A percentile compares a stretch with the other conserved stretches of the same genome.
Conservation (phyloP, 2,329 filamentous ascomycete species). For the Botryotinia globosa region DNA sequence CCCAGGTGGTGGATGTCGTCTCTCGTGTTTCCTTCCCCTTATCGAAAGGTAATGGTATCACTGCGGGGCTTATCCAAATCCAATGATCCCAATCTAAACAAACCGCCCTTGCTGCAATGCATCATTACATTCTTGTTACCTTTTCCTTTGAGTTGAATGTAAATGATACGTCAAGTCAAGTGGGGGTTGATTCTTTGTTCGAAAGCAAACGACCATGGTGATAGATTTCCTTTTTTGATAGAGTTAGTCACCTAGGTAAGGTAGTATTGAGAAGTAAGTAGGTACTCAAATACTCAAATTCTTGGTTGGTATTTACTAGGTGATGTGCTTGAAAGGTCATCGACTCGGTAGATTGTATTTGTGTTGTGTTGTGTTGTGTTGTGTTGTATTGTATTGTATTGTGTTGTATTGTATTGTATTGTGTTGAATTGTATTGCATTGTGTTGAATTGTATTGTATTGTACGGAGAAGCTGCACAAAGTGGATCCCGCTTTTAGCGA, state of each 20-base stretch:
- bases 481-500: conserved; percentile 19
- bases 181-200: conserved; percentile 5
- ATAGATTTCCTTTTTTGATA: not conserved
- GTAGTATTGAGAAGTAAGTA: not conserved
- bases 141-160: not conserved
- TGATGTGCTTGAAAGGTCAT: not conserved
- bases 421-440: not conserved
- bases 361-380: too few relatives aligned
- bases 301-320: not conserved
- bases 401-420: too few relatives aligned
- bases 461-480: not conserved
- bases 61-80: conserved; percentile 12
- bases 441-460: not conserved
- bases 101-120: not conserved
- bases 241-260: not conserved
- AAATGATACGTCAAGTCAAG: conserved; percentile 7
- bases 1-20: not conserved
- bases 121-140: not conserved
- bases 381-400: not conserved
- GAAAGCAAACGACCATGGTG: not conserved
- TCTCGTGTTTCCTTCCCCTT: not conserved
- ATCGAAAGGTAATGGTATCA: not conserved
- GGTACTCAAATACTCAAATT: too few relatives aligned
- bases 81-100: not conserved
- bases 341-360: not conserved